These are phyloP conservation scores for Hortiboletus flavorubellus DNA, from an alignment of 768 basidiomycete species.

Conservation along the genomic window DNA sequence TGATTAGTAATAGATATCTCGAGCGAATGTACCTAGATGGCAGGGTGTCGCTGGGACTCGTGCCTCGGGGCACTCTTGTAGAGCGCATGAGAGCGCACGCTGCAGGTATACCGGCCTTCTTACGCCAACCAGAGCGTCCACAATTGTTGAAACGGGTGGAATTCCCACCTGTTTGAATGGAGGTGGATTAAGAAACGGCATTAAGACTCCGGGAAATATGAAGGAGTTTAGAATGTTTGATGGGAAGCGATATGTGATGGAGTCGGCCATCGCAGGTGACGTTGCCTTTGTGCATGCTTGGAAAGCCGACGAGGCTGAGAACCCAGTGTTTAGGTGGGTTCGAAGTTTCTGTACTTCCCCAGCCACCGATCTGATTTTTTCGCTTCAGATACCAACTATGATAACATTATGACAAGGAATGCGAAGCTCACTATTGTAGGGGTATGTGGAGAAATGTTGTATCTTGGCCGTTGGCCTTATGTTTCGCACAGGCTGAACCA, in stretches of 20 bases:
- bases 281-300: slow-evolving; percentile 83
- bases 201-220: slow-evolving; percentile 65
- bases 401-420: slow-evolving; percentile 78
- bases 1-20: slow-evolving; percentile 73
- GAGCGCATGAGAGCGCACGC: slow-evolving; percentile 84
- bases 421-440: slow-evolving; percentile 88
- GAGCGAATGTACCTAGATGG: slow-evolving; percentile 77
- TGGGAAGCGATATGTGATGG: slow-evolving; percentile 73
- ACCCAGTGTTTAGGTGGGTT: slow-evolving; percentile 78
- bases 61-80: slow-evolving; percentile 88
- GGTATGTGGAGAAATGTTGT: slow-evolving; percentile 36
- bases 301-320: slow-evolving; percentile 89
- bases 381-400: slow-evolving; percentile 75
- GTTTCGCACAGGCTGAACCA: slow-evolving; percentile 62
- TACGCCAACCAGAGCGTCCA: slow-evolving; percentile 82
- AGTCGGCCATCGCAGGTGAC: slow-evolving; percentile 72
- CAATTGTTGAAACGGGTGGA: slow-evolving; percentile 68
- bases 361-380: neutral
- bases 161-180: slow-evolving; percentile 76
- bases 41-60: slow-evolving; percentile 78
- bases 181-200: slow-evolving; percentile 63
- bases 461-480: neutral
- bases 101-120: slow-evolving; percentile 86
- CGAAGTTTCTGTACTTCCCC: neutral
- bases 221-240: slow-evolving; percentile 74